Evolutionary conservation across 2,329 filamentous ascomycete genomes (phyloP), one percentile per base, ranked within the genome.

Genomic region (Ophiostoma tasmaniense): DNA sequence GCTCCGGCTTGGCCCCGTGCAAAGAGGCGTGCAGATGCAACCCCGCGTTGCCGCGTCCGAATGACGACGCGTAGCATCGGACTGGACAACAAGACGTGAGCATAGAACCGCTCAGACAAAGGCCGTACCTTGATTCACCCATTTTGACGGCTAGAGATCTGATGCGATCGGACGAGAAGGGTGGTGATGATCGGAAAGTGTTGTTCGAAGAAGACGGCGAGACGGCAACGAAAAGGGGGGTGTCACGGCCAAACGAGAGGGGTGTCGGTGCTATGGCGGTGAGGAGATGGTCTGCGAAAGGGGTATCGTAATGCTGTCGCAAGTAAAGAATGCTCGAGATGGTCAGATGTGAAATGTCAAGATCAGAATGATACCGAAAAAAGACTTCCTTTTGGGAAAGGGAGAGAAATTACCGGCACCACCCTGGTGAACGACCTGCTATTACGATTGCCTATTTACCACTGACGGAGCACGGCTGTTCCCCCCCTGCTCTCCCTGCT

Each of bases 111-210:
- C 7, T 2, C 25, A 25, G 25, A 11, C 6, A n/a, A 14, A 22
- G 28, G 25, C 39, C 25, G 13, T 71, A 73, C 72, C 72, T 68
- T 69, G 72, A 73, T 73, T 73, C 72, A 50, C 72, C 72, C 72
- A 73, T 73, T 35, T 25, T 71, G 30, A 68, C 70, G 42, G 64
- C 30, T 64, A 28, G 13, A 20, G 64, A 28, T 65, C 35, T 22
- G 64, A 39, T 45, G 64, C 64, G 64, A 45, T 65, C 25, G 55
- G 14, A 25, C 25, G 25, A 61, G 14, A 25, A 25, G 30, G 14
- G 25, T 61, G 55, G 22, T 61, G 25, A 61, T 61, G 13, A 10
- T 55, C 33, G 35, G 25, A 39, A 39, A 42, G 35, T 8, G n/a
- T 65, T 37, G 64, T 22, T 17, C 37, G 35, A 10, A 33, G 10